Conservation (phyloP, 2,329 filamentous ascomycete genomes). For the Coccinonectria pachysandricola region DNA sequence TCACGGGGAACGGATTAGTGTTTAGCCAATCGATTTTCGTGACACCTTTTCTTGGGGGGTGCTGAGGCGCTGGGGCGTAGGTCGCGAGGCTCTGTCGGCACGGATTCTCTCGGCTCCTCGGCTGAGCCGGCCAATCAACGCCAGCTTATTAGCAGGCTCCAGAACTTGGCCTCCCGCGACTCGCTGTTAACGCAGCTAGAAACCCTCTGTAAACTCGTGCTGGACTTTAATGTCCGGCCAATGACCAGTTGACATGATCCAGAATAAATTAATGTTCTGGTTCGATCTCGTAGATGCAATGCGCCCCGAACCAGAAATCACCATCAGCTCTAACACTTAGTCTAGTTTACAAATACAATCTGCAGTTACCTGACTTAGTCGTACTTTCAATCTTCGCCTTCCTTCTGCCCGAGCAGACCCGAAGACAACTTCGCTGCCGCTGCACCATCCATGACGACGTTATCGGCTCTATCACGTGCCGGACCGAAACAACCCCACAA, state of each 20-base stretch:
- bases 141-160: conserved; percentile 17
- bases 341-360: no score
- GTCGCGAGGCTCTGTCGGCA: conserved; percentile 18
- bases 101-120: conserved; percentile 25
- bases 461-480: conserved; percentile 14
- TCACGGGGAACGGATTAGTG: conserved; percentile 4
- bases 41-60: conserved; percentile 19
- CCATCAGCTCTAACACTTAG: no score
- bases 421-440: conserved; percentile 6
- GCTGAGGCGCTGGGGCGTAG: conserved; percentile 10
- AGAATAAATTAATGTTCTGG: no score
- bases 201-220: no score
- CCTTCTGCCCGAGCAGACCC: not conserved
- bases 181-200: no score
- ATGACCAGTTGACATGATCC: no score
- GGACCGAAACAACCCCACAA: conserved; percentile 12
- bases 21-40: conserved; percentile 16
- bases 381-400: no score
- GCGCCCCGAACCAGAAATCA: no score
- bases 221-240: no score
- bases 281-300: no score
- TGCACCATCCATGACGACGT: conserved; percentile 14
- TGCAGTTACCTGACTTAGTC: no score
- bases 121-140: conserved; percentile 25
- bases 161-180: conserved; percentile 2